phyloP scores from a whole-genome alignment of 2,329 filamentous ascomycete genomes.

The Fusarium cicatricum region DNA sequence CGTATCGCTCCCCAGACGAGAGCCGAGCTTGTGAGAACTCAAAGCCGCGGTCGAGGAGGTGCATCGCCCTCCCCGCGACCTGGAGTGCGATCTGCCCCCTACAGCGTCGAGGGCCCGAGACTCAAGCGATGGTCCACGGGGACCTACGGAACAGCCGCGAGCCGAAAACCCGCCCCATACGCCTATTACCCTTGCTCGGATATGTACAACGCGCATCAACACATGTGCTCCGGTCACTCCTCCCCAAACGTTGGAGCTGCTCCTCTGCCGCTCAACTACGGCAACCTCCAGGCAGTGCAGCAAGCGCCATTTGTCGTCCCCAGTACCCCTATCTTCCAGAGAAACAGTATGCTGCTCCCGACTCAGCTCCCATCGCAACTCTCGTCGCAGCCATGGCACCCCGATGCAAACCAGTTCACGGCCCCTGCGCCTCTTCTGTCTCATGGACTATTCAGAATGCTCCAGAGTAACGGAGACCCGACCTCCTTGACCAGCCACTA shows the following conservation, averaged over 20 bases:
- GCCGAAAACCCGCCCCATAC: slow-evolving; percentile 66
- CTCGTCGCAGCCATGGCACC: slow-evolving; percentile 59
- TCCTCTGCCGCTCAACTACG: slow-evolving; percentile 61
- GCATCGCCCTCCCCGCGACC: slow-evolving; percentile 77
- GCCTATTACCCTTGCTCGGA: slow-evolving; percentile 70
- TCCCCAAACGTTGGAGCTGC: slow-evolving; percentile 56
- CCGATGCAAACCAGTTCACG: slow-evolving; percentile 63
- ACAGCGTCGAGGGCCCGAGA: slow-evolving; percentile 71
- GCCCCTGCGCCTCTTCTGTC: slow-evolving; percentile 71
- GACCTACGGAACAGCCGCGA: slow-evolving; percentile 68
- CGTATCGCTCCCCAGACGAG: slow-evolving; percentile 68
- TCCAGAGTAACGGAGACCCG: slow-evolving; percentile 77
- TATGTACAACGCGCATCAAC: slow-evolving; percentile 63
- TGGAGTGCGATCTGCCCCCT: slow-evolving; percentile 73
- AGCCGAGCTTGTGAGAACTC: slow-evolving; percentile 68
- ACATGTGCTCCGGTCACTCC: slow-evolving; percentile 55
- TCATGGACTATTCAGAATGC: slow-evolving; percentile 75
- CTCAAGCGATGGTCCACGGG: slow-evolving; percentile 83
- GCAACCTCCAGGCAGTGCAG: slow-evolving; percentile 63
- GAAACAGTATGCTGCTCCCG: slow-evolving; percentile 66
- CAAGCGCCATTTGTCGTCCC: slow-evolving; percentile 65
- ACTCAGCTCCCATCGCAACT: slow-evolving; percentile 60
- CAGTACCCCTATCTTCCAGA: slow-evolving; percentile 59
- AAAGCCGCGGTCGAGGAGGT: slow-evolving; percentile 67
- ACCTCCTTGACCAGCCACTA: slow-evolving; percentile 74